phyloP scores from a whole-genome alignment of 805 yeast genomes.

The Babjeviella inositovora region DNA sequence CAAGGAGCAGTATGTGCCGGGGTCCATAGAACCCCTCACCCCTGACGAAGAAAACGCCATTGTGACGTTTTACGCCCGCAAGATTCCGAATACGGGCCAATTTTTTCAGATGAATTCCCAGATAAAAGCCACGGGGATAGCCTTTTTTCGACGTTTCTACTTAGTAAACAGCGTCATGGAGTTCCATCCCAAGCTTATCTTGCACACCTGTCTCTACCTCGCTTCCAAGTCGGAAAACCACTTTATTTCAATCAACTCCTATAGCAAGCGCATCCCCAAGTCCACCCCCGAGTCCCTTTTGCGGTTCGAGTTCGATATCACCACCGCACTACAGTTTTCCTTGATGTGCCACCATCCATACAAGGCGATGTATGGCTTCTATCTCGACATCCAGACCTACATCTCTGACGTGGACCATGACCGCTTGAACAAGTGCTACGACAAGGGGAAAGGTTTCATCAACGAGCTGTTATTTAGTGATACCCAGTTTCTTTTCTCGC shows the following conservation, averaged over 20 bases:
- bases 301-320: slow-evolving; percentile 62
- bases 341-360: slow-evolving; percentile 79
- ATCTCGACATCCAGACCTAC: slow-evolving; percentile 67
- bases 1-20: slow-evolving; percentile 4
- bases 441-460: slow-evolving; percentile 47
- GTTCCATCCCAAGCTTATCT: slow-evolving; percentile 68
- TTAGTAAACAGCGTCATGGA: slow-evolving; percentile 73
- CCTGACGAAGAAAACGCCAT: slow-evolving; percentile 57
- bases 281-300: slow-evolving; percentile 53
- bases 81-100: slow-evolving; percentile 52
- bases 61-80: slow-evolving; percentile 57
- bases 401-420: slow-evolving; percentile 32
- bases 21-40: slow-evolving; percentile 25
- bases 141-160: slow-evolving; percentile 71
- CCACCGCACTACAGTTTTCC: slow-evolving; percentile 66
- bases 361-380: slow-evolving; percentile 87
- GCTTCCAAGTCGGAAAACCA: slow-evolving; percentile 91
- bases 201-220: slow-evolving; percentile 70
- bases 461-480: slow-evolving; percentile 65
- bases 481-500: slow-evolving; percentile 64
- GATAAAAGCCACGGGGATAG: slow-evolving; percentile 73
- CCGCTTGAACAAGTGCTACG: slow-evolving; percentile 54
- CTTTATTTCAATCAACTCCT: slow-evolving; percentile 72
- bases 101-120: slow-evolving; percentile 77
- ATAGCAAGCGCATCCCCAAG: slow-evolving; percentile 54